Conservation (phyloP, 345 rosid genomes). For the Dovyalis caffra region DNA sequence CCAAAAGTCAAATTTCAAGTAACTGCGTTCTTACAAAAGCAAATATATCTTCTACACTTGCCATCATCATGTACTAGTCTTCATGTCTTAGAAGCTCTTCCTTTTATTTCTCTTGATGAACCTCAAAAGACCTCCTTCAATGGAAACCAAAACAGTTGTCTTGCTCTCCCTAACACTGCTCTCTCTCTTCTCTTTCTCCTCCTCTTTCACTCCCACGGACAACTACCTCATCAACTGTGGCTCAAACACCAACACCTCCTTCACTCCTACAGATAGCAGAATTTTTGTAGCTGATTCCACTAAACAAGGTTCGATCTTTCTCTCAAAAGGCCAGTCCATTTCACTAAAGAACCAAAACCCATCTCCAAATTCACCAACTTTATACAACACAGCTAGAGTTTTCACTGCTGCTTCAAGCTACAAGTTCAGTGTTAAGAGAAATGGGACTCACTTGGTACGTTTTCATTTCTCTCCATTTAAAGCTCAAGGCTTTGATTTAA, state of each 20-base stretch:
- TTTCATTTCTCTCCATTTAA: constrained; percentile 85
- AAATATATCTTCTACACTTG: not conserved
- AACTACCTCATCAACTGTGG: constrained; percentile 85
- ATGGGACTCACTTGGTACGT: constrained; percentile 77
- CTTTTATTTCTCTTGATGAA: not conserved
- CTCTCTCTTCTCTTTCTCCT: constrained; percentile 23
- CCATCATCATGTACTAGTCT: not conserved
- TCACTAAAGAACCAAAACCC: constrained; percentile 52
- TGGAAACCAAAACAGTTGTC: constrained; percentile 31
- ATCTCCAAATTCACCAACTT: constrained; percentile 41
- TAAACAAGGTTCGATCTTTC: constrained; percentile 30
- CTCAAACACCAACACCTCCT: constrained; percentile 47
- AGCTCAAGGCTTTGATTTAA: constrained; percentile 44
- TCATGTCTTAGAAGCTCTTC: not conserved
- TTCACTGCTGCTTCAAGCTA: constrained; percentile 49
- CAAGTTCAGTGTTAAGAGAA: constrained; percentile 43
- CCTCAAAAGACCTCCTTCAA: constrained; percentile 15
- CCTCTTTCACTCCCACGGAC: constrained; percentile 62
- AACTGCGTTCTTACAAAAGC: not conserved
- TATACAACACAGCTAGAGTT: constrained; percentile 70
- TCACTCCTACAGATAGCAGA: constrained; percentile 40
- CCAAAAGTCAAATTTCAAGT: not conserved
- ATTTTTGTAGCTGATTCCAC: constrained; percentile 61
- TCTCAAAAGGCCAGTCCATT: constrained; percentile 46
- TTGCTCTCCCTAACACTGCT: constrained; percentile 31